Percentiles rank a stretch among this genome's conserved stretches.
These are phyloP conservation scores for Calonectria crousiana DNA, from an alignment of 2,329 filamentous ascomycete species.

Conservation along the genomic window DNA sequence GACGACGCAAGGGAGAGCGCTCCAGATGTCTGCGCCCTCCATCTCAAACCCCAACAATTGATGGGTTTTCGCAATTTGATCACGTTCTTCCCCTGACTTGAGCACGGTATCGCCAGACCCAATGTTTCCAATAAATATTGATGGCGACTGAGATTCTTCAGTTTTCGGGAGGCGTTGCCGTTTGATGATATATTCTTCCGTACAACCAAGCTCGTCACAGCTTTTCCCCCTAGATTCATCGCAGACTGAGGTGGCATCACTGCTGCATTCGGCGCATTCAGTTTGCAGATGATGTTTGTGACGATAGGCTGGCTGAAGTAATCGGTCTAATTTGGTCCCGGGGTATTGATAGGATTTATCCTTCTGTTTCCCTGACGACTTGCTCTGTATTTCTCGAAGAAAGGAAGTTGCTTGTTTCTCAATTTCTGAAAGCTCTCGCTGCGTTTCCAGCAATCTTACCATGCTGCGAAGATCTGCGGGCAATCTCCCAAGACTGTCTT, in stretches of 20 bases:
- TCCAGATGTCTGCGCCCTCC: constrained; percentile 18
- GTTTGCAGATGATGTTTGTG: constrained; percentile 47
- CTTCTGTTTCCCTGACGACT: not conserved
- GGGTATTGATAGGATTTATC: constrained; percentile 40
- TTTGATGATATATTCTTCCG: constrained; percentile 36
- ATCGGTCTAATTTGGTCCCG: constrained; percentile 42
- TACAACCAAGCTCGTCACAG: constrained; percentile 30
- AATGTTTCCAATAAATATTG: constrained; percentile 49
- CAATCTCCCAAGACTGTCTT: constrained; percentile 39
- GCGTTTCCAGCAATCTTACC: constrained; percentile 39
- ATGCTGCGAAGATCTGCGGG: constrained; percentile 43
- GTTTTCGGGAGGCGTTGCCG: constrained; percentile 35
- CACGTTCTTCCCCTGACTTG: constrained; percentile 42
- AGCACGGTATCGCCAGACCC: constrained; percentile 47
- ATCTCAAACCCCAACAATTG: constrained; percentile 17
- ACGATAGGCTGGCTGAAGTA: constrained; percentile 46
- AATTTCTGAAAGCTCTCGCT: not conserved
- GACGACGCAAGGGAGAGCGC: constrained; percentile 5
- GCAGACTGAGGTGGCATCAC: constrained; percentile 16
- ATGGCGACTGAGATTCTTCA: constrained; percentile 14
- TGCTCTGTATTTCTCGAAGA: not conserved
- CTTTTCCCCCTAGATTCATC: constrained; percentile 9
- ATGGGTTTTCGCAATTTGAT: not conserved
- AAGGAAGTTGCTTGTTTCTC: not conserved
- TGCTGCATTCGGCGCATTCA: constrained; percentile 20